A percentile compares a stretch with the other conserved stretches of the same genome.
phyloP scores from a whole-genome alignment of 495 filamentous ascomycete species.

The Trichoderma virens region DNA sequence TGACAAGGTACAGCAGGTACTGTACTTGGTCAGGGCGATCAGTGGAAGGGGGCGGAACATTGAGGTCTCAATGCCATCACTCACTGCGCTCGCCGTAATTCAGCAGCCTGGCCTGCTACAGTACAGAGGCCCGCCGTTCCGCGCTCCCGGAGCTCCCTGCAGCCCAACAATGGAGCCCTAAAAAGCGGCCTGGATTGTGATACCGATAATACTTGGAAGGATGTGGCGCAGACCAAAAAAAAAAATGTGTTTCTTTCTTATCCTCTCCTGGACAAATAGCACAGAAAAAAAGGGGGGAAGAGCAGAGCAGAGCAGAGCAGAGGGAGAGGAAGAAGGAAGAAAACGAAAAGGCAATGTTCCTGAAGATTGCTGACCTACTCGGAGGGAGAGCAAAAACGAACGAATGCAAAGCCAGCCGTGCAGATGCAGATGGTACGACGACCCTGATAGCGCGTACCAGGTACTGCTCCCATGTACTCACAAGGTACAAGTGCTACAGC shows the following conservation, averaged over 20 bases:
- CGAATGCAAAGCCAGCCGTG: not conserved
- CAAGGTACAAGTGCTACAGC: not conserved
- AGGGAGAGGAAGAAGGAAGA: not conserved
- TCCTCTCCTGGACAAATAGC: not conserved
- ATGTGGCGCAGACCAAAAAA: conserved; percentile 4
- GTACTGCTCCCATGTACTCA: not conserved
- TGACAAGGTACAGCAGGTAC: too few species aligned
- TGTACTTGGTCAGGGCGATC: too few species aligned
- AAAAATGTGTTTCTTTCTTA: not conserved
- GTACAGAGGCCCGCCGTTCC: not conserved
- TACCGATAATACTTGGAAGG: not conserved
- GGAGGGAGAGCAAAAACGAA: not conserved
- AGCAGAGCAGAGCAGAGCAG: not conserved
- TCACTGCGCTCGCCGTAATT: too few species aligned
- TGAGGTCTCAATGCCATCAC: too few species aligned
- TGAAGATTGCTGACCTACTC: not conserved
- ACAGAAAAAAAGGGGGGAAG: not conserved
- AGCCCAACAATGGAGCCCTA: conserved; percentile 7
- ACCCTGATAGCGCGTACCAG: not conserved
- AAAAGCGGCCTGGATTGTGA: not conserved
- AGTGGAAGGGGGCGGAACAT: conserved; percentile 2
- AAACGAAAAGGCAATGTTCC: not conserved
- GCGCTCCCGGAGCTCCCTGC: conserved; percentile 6
- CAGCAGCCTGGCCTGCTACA: not conserved
- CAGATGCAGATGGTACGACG: not conserved